Evolutionary conservation across 306 rosid species (phyloP).

Genomic region (Prosopis cineraria): DNA sequence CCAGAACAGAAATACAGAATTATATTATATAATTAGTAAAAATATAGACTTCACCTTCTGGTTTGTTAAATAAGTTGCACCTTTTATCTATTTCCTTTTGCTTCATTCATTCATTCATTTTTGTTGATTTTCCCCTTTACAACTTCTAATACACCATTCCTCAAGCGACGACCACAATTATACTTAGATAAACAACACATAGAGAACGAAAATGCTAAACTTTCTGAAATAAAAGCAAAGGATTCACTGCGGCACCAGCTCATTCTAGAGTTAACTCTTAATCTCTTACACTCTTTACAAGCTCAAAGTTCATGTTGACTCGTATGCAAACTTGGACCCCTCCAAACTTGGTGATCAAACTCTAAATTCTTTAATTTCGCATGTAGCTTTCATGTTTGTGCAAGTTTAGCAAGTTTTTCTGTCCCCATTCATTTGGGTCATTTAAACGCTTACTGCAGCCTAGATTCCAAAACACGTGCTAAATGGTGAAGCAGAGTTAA

Average conservation of each 20-base stretch:
- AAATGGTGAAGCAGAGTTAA: not conserved
- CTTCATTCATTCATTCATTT: not conserved
- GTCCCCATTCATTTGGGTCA: not conserved
- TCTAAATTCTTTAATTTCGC: not conserved
- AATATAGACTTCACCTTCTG: constrained; percentile 17
- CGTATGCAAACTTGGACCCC: not conserved
- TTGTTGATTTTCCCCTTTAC: not conserved
- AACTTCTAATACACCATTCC: constrained; percentile 1
- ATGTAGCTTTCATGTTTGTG: not conserved
- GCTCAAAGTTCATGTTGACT: not conserved
- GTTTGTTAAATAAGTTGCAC: not conserved
- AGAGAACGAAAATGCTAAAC: not conserved
- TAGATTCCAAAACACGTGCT: not conserved
- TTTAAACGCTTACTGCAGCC: not conserved
- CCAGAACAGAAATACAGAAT: constrained; percentile 8
- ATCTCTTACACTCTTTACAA: not conserved
- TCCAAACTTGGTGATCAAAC: not conserved
- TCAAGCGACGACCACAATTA: not conserved
- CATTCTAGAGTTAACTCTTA: not conserved
- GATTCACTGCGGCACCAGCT: not conserved
- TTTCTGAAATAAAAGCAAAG: not conserved
- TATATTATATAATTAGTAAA: not conserved
- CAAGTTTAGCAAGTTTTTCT: not conserved
- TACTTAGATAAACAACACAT: not conserved
- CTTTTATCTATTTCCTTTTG: not conserved